Evolutionary conservation across 148 eudicot species (phyloP), one percentile per base, ranked within the genome.

Genomic region (Rhododendron ovatum): DNA sequence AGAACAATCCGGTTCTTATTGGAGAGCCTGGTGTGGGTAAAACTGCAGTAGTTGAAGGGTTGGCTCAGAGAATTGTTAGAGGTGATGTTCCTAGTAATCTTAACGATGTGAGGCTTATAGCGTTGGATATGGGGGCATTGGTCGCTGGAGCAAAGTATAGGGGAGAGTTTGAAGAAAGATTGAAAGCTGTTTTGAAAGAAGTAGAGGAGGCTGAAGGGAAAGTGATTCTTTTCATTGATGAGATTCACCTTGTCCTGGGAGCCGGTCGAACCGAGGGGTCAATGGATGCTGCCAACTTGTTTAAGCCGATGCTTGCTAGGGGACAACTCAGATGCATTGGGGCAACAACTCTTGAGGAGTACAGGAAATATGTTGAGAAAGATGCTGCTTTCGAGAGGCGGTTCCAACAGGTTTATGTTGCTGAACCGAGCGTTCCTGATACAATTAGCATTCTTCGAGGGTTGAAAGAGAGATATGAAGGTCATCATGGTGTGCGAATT

Each of bases 21-120:
- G 98, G 98, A 18, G 98, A 94, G 86, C 98, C 96, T 0, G 98
- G 98, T 85, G 98, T 94, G 30, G 98, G 98, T 22, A 96, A 96
- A 86, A 96, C 96, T 1, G 95, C 98, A 6, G 93, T 95, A 26
- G 95, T 94, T 33, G 98, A 96, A 86, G 98, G 98, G 8, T 84
- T 96, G 77, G 98, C 98, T 14, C 98, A 96, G 86, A 89, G 98
- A 88, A 94, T 96, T 83, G 95, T 96, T n/a, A 84, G 91, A 67
- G 95, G 96, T 13, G 98, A 96, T 90, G 94, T 96, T 53, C 98
- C 98, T 0, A 93, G 93, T 43, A 93, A 92, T 87, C 91, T 94
- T 80, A 85, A 90, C 33, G 96, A 94, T 82, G 96, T 96, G 45
- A 88, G 95, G 90, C 85, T 96, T 37, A 91, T 96, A 65, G 95